Conservation (phyloP, 345 rosid species). For the Carallia pectinifolia region DNA sequence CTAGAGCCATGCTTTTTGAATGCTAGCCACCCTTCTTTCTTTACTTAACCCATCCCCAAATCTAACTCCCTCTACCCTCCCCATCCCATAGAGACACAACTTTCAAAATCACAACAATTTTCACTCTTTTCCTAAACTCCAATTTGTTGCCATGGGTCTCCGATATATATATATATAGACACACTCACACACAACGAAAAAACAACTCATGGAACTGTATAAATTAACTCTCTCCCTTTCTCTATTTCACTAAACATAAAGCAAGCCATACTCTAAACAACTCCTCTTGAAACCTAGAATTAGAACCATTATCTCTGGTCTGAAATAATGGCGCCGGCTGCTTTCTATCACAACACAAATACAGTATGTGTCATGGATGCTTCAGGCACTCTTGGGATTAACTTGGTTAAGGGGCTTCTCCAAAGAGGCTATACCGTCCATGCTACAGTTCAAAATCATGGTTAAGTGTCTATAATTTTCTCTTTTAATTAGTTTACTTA, state of each 20-base stretch:
- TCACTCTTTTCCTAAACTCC: too few species aligned
- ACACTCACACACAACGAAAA: too few species aligned
- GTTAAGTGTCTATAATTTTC: slow-evolving; percentile 7
- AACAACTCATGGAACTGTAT: too few species aligned
- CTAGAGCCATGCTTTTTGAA: slow-evolving; percentile 14
- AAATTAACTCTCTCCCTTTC: too few species aligned
- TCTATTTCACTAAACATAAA: too few species aligned
- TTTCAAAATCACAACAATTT: too few species aligned
- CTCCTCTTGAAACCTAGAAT: too few species aligned
- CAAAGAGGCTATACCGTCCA: slow-evolving; percentile 57
- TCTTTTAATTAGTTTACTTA: neutral
- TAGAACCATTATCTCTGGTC: neutral
- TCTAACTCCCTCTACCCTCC: neutral
- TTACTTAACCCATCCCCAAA: too few species aligned
- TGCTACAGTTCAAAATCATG: slow-evolving; percentile 49
- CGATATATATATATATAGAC: too few species aligned
- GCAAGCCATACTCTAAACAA: neutral
- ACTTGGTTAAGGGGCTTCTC: slow-evolving; percentile 44
- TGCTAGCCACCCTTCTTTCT: slow-evolving; percentile 4
- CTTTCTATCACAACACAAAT: slow-evolving; percentile 15
- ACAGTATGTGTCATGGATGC: slow-evolving; percentile 68
- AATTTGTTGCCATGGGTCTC: too few species aligned
- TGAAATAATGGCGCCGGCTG: slow-evolving; percentile 41
- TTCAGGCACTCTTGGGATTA: slow-evolving; percentile 50
- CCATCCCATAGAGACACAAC: too few species aligned